Percentiles rank a stretch among this genome's conserved stretches.
These are phyloP conservation scores for Zanthoxylum bungeanum DNA, from an alignment of 345 rosid species.

Conservation along the genomic window DNA sequence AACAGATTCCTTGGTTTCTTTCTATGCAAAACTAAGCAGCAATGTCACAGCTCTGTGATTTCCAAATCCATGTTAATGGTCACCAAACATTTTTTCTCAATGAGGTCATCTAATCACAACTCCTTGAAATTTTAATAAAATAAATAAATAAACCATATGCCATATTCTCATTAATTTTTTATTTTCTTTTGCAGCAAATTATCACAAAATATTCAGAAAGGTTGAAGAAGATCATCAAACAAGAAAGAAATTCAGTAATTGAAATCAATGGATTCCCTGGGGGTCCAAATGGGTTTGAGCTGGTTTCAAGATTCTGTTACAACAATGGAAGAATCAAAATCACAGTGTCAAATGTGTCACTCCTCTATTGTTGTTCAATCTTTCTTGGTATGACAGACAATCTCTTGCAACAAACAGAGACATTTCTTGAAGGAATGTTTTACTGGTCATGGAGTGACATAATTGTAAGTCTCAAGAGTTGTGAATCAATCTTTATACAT, in stretches of 20 bases:
- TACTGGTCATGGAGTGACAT: conserved; percentile 66
- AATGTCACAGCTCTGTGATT: conserved; percentile 49
- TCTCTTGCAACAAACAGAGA: conserved; percentile 54
- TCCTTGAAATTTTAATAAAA: too few relatives aligned
- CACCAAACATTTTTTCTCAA: conserved; percentile 51
- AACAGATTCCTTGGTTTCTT: neutral
- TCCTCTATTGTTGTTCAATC: conserved; percentile 55
- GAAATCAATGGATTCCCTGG: conserved; percentile 59
- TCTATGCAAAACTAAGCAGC: neutral
- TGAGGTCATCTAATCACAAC: conserved; percentile 42
- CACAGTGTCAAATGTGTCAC: conserved; percentile 46
- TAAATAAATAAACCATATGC: neutral
- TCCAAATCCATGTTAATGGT: conserved; percentile 44
- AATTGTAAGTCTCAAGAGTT: conserved; percentile 48
- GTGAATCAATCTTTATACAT: conserved; percentile 44
- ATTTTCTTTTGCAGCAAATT: conserved; percentile 39
- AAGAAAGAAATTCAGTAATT: conserved; percentile 42
- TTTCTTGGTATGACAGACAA: conserved; percentile 74
- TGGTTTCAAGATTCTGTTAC: conserved; percentile 68
- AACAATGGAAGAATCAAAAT: conserved; percentile 47
- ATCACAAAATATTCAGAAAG: conserved; percentile 49
- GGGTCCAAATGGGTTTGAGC: conserved; percentile 63
- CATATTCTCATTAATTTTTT: neutral
- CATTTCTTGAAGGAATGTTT: conserved; percentile 53
- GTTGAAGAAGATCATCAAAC: conserved; percentile 50